Evolutionary conservation across 2,329 filamentous ascomycete genomes (phyloP), one percentile per base, ranked within the genome.

Genomic region (Lachnellula subtilissima): DNA sequence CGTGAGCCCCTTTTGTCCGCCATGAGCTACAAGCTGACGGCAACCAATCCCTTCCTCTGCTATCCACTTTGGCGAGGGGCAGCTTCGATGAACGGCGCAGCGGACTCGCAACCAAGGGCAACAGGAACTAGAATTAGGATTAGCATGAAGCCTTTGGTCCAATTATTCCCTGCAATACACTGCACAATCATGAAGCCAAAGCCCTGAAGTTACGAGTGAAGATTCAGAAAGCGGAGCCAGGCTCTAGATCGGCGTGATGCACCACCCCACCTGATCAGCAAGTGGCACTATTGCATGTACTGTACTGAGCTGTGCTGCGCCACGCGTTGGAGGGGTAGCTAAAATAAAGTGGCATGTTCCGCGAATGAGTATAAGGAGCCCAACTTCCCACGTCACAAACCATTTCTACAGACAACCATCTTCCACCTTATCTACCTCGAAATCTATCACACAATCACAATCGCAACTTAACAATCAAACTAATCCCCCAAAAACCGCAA

Each of bases 191-290:
- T 25, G 25, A 36, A 14, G 17, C 35, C 19, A 15, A 22, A 9
- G 35, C 12, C 39, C 9, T 17, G n/a, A n/a, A 7, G 28, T 36
- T 15, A 2, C 12, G 5, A 23, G n/a, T 11, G 25, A 23, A 25
- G 47, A 5, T 32, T 14, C 5, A 25, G n/a, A 28, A 36, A 25
- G 12, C 23, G 37, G 32, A 25, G 15, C 12, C 22, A 15, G 22
- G n/a, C 12, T 25, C 1, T 52, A 40, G 23, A 48, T 51, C 46
- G 40, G 46, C 46, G 43, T 49, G 46, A 54, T 22, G 52, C 45
- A 49, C 32, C 48, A 40, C 36, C 9, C 23, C 52, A 40, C 32
- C 23, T 42, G 32, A 39, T 23, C 9, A 17, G 25, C 42, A 19
- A 32, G 50, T 43, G 39, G 17, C 42, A 14, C 37, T 22, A 39